Evolutionary conservation across 2,329 filamentous ascomycete species (phyloP), one percentile per base, ranked within the genome.

Genomic region (Cryoendolithus antarcticus): DNA sequence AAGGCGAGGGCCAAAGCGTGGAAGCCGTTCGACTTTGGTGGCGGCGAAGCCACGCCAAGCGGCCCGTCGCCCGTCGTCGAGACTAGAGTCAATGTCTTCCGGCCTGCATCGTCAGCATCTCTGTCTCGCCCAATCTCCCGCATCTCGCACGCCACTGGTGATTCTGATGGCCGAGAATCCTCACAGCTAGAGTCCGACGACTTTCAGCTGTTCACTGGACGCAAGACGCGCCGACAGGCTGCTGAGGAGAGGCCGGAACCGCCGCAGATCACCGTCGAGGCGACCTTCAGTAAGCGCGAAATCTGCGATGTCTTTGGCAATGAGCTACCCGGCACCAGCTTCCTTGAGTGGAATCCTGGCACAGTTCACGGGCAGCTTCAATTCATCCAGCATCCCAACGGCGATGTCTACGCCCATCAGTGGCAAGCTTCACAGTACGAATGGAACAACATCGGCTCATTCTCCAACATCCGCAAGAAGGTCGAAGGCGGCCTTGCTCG

Each of bases 311-410:
- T 65, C 9, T 69, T 68, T 35, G 64, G 62, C 13, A 57, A 59
- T 13, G 48, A 51, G 4, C 53, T 68, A 2, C 63, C 65, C n/a
- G 56, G 62, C 11, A 57, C 59, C 4, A 59, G 62, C 10, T 60
- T 53, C 41, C 55, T 69, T 15, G 52, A 55, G 4, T 39, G 48
- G 13, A 53, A 45, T 15, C 38, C 44, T 10, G 61, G 62, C 19
- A 42, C 43, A 12, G 53, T 56, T 21, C 55, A 67, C 35, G 65
- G 65, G 6, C 58, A 67, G 42, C 51, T 69, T 11, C 54, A 62
- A 9, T 69, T 68, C 50, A 60, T 66, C 27, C 59, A 63, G 35
- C 64, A 70, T 45, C 64, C 64, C 0, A 69, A 67, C 42, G 59
- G 63, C 34, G 64, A 69, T 40, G 56, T 69, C 4, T 62, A 62